phyloP scores from a whole-genome alignment of 805 yeast genomes.

The Lipomyces mesembrius region DNA sequence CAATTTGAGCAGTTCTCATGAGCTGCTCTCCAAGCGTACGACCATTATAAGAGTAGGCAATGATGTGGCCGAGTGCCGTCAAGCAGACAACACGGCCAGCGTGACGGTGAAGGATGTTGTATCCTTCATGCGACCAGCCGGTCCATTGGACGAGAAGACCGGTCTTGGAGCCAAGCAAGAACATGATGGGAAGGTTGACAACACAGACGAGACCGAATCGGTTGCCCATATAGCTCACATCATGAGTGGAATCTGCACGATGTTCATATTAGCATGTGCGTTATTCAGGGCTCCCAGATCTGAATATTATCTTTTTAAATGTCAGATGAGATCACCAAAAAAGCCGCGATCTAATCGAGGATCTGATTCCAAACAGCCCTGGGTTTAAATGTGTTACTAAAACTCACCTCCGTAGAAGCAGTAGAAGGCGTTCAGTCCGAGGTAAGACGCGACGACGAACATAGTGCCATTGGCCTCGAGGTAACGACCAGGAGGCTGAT shows the following conservation, averaged over 20 bases:
- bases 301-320: background rate
- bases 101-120: constrained; percentile 38
- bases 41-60: constrained; percentile 23
- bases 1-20: constrained; percentile 29
- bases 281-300: background rate
- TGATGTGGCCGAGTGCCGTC: constrained; percentile 38
- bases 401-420: constrained; percentile 31
- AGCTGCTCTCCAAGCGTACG: constrained; percentile 32
- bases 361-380: no score
- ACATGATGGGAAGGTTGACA: constrained; percentile 38
- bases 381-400: background rate
- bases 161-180: constrained; percentile 38
- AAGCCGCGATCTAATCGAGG: no score
- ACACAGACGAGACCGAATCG: constrained; percentile 38
- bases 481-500: constrained; percentile 38
- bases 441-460: constrained; percentile 33
- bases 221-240: constrained; percentile 33
- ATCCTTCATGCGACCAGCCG: constrained; percentile 39
- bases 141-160: constrained; percentile 39
- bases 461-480: constrained; percentile 38
- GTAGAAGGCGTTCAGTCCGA: constrained; percentile 37
- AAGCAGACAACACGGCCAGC: constrained; percentile 38
- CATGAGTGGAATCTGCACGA: constrained; percentile 18
- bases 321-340: background rate
- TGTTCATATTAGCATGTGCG: background rate